Conservation (phyloP, 495 filamentous ascomycete genomes). For the Achaetomiella virescens region DNA sequence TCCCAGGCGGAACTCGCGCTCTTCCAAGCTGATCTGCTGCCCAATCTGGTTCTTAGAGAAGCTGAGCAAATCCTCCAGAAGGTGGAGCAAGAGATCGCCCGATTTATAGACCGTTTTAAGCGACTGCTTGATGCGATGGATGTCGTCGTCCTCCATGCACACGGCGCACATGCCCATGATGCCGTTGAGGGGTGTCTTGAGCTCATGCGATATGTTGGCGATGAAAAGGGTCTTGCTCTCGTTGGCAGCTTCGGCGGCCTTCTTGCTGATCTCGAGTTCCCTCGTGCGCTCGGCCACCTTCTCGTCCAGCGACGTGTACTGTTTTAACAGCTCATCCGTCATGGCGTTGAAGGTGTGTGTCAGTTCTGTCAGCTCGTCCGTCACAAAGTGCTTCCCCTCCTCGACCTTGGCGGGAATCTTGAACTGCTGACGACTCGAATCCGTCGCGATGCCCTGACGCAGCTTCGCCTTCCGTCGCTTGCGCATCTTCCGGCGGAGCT, state of each 20-base stretch:
- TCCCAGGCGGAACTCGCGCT: conserved; percentile 74
- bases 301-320: conserved; percentile 77
- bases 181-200: conserved; percentile 88
- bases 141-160: conserved; percentile 82
- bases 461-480: conserved; percentile 19
- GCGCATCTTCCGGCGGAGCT: conserved; percentile 32
- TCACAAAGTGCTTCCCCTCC: conserved; percentile 65
- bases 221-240: conserved; percentile 95
- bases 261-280: conserved; percentile 81
- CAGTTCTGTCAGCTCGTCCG: conserved; percentile 83
- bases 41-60: conserved; percentile 95
- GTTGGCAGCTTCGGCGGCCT: conserved; percentile 85
- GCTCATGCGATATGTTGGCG: conserved; percentile 90
- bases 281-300: conserved; percentile 75
- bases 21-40: conserved; percentile 66
- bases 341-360: conserved; percentile 89
- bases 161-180: conserved; percentile 91
- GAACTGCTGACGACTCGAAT: conserved; percentile 52
- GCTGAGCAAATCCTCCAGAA: conserved; percentile 84
- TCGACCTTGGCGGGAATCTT: conserved; percentile 79
- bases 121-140: conserved; percentile 67
- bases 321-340: conserved; percentile 81
- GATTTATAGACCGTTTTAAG: conserved; percentile 85
- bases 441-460: conserved; percentile 36
- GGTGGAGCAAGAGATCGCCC: conserved; percentile 76